Evolutionary conservation across 805 yeast genomes (phyloP).

Genomic region (Yamadazyma endophytica): DNA sequence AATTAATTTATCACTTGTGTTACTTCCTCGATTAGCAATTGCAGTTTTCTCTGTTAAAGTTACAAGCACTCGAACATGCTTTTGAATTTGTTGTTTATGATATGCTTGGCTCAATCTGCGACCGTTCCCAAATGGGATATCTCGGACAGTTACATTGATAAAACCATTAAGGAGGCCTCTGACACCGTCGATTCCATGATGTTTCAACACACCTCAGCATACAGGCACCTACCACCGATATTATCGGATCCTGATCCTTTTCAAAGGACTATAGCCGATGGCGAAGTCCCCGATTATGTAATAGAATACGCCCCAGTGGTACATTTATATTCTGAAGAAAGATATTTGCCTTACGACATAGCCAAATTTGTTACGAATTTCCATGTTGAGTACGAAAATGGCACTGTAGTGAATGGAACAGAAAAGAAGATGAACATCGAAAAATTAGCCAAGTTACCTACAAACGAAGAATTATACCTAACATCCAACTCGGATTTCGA

Average conservation of each 20-base stretch:
- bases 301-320: slow-evolving; percentile 71
- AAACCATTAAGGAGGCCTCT: too few relatives aligned
- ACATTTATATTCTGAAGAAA: slow-evolving; percentile 84
- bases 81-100: too few relatives aligned
- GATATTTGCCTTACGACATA: slow-evolving; percentile 79
- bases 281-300: slow-evolving; percentile 63
- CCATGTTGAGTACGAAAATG: slow-evolving; percentile 50
- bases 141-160: neutral
- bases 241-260: slow-evolving; percentile 23
- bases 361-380: slow-evolving; percentile 65
- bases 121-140: too few relatives aligned
- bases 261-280: slow-evolving; percentile 40
- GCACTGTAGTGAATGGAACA: slow-evolving; percentile 35
- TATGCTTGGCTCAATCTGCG: too few relatives aligned
- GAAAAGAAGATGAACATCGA: slow-evolving; percentile 26
- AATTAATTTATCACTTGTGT: too few relatives aligned
- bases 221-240: slow-evolving; percentile 33
- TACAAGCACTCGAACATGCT: too few relatives aligned
- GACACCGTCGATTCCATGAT: too few relatives aligned
- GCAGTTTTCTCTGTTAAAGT: too few relatives aligned
- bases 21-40: too few relatives aligned
- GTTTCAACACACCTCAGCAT: neutral
- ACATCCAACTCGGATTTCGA: slow-evolving; percentile 70
- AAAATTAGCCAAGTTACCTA: slow-evolving; percentile 27
- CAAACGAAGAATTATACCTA: slow-evolving; percentile 45